Conservation (phyloP, 148 eudicot species). For the Mesembryanthemum crystallinum region DNA sequence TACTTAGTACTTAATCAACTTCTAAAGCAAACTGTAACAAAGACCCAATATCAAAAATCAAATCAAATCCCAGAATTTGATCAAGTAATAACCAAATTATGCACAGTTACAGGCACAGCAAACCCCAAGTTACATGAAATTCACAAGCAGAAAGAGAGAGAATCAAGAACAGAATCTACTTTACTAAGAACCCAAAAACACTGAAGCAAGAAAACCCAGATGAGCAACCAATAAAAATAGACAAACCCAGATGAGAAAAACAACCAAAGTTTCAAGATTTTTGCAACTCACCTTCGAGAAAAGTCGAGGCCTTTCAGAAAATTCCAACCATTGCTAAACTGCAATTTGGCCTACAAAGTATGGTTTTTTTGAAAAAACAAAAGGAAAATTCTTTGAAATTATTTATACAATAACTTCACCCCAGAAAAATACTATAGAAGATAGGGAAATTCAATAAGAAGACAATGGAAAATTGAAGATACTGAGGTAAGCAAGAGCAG, state of each 20-base stretch:
- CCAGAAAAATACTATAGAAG: neutral
- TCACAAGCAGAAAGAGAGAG: neutral
- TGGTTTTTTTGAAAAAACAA: neutral
- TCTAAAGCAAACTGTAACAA: constrained; percentile 24
- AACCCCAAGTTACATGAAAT: constrained; percentile 1
- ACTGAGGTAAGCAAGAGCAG: neutral
- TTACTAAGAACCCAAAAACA: neutral
- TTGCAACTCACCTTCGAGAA: constrained; percentile 17
- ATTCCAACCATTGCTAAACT: constrained; percentile 18
- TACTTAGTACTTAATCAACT: constrained; percentile 15
- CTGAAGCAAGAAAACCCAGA: neutral
- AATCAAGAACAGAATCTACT: neutral
- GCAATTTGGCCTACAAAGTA: constrained; percentile 21
- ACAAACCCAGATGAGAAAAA: constrained; percentile 24
- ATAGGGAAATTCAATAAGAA: neutral
- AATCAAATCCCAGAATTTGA: neutral
- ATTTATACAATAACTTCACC: neutral
- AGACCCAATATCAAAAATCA: constrained; percentile 4
- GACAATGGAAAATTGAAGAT: neutral
- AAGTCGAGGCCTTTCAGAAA: constrained; percentile 12
- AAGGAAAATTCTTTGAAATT: neutral
- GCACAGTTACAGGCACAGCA: constrained; percentile 4
- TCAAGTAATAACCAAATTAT: neutral
- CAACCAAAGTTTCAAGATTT: constrained; percentile 6
- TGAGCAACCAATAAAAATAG: neutral